A percentile compares a stretch with the other conserved stretches of the same genome.
These are phyloP conservation scores for Cymodocea nodosa DNA, from an alignment of 116 monocot genomes.

Conservation along the genomic window DNA sequence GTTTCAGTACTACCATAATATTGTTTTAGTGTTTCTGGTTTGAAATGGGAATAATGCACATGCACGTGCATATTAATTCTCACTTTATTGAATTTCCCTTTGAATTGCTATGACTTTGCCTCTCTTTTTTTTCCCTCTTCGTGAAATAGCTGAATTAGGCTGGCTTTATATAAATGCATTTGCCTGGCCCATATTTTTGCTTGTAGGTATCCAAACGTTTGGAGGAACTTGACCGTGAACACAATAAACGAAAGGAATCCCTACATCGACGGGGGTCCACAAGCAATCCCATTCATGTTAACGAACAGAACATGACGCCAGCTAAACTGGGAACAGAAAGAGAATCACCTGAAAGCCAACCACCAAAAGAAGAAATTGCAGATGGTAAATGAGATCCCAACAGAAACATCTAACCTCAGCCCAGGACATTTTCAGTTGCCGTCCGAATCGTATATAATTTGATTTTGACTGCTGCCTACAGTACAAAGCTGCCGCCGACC, in stretches of 20 bases:
- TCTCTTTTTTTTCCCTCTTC: too few relatives aligned
- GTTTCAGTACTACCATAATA: too few relatives aligned
- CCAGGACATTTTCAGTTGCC: background rate
- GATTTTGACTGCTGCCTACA: too few relatives aligned
- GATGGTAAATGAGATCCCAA: background rate
- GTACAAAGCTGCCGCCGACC: too few relatives aligned
- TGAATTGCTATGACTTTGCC: too few relatives aligned
- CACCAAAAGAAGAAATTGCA: background rate
- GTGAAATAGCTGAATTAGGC: background rate
- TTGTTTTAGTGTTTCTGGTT: too few relatives aligned
- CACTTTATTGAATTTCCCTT: too few relatives aligned
- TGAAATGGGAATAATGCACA: too few relatives aligned
- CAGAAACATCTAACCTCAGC: too few relatives aligned
- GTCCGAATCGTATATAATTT: too few relatives aligned
- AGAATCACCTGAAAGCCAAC: background rate
- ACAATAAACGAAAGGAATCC: background rate
- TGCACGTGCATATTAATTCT: too few relatives aligned
- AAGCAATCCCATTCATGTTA: background rate
- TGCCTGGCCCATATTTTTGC: background rate
- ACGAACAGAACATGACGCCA: background rate
- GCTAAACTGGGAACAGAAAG: background rate
- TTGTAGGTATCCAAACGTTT: conserved; percentile 5
- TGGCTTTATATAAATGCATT: background rate
- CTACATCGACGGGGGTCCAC: background rate
- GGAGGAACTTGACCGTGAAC: conserved; percentile 3